These are phyloP conservation scores for Durio zibethinus DNA, from an alignment of 345 rosid genomes.

Conservation along the genomic window DNA sequence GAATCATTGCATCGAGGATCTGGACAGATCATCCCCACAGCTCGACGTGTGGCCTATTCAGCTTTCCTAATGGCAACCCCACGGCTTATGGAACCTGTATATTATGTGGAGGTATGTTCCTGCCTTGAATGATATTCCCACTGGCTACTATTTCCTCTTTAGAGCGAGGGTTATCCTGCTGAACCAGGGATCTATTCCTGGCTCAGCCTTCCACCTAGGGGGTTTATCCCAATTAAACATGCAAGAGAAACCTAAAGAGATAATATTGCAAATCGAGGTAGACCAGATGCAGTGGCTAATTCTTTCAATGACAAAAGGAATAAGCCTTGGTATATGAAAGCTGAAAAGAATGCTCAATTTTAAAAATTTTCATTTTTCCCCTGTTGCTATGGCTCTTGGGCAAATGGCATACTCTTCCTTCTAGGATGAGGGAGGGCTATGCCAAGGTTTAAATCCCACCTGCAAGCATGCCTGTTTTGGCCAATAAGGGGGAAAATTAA, in stretches of 20 bases:
- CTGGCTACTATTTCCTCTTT: neutral
- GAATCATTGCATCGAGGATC: conserved; percentile 93
- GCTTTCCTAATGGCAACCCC: conserved; percentile 96
- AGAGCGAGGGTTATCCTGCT: neutral
- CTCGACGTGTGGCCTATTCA: conserved; percentile 90
- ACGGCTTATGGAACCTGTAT: conserved; percentile 98
- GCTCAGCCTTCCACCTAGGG: neutral
- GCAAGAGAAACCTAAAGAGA: neutral
- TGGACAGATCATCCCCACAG: conserved; percentile 92
- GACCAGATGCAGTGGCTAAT: neutral
- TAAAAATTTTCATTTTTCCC: neutral
- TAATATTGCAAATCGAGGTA: neutral
- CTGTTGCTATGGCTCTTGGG: neutral
- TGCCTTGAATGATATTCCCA: conserved; percentile 9
- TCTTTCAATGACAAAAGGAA: neutral
- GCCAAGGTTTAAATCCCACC: neutral
- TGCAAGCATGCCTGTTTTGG: neutral
- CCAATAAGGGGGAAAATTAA: neutral
- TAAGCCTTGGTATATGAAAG: neutral
- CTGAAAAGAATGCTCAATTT: neutral
- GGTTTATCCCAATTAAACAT: neutral
- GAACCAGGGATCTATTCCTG: neutral
- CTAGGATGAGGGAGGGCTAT: neutral
- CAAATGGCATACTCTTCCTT: neutral
- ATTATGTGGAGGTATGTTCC: conserved; percentile 80